Percentiles rank a stretch among this genome's conserved stretches.
phyloP scores from a whole-genome alignment of 2,329 filamentous ascomycete genomes.

The Gaeumannomyces tritici region DNA sequence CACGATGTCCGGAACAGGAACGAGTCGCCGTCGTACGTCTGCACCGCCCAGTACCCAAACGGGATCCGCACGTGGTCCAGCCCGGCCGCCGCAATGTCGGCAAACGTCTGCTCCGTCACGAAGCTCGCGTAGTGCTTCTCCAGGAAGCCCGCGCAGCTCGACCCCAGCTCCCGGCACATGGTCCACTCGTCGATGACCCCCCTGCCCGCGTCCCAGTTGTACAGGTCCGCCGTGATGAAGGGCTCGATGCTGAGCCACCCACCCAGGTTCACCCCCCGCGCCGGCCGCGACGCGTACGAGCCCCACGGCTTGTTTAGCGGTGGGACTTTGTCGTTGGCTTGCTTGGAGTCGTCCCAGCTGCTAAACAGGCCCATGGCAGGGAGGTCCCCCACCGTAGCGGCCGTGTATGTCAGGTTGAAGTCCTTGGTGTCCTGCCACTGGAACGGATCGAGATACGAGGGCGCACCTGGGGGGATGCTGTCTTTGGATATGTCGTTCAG shows the following conservation, averaged over 20 bases:
- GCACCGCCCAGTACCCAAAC: slow-evolving; percentile 90
- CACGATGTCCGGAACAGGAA: slow-evolving; percentile 82
- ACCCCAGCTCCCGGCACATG: slow-evolving; percentile 61
- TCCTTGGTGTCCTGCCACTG: slow-evolving; percentile 83
- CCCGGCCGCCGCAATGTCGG: slow-evolving; percentile 75
- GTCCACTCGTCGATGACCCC: slow-evolving; percentile 84
- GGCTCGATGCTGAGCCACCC: slow-evolving; percentile 93
- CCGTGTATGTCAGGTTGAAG: slow-evolving; percentile 93
- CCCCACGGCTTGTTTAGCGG: slow-evolving; percentile 67
- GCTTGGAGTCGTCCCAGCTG: slow-evolving; percentile 73
- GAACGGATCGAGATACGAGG: slow-evolving; percentile 80
- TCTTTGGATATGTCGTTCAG: slow-evolving; percentile 42
- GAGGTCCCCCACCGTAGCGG: slow-evolving; percentile 73
- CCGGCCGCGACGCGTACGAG: slow-evolving; percentile 66
- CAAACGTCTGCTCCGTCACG: slow-evolving; percentile 74
- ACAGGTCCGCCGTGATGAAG: slow-evolving; percentile 90
- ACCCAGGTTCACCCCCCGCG: slow-evolving; percentile 84
- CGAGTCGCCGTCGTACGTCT: slow-evolving; percentile 74
- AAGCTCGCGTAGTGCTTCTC: slow-evolving; percentile 90
- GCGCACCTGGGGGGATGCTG: slow-evolving; percentile 52
- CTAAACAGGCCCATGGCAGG: slow-evolving; percentile 82
- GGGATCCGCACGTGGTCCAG: slow-evolving; percentile 96
- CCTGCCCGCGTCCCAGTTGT: slow-evolving; percentile 53
- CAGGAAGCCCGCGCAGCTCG: slow-evolving; percentile 54
- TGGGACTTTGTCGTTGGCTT: slow-evolving; percentile 72